Base-by-base conservation (phyloP, 1,284 basidiomycete genomes). In the Puccinia sorghi region DNA sequence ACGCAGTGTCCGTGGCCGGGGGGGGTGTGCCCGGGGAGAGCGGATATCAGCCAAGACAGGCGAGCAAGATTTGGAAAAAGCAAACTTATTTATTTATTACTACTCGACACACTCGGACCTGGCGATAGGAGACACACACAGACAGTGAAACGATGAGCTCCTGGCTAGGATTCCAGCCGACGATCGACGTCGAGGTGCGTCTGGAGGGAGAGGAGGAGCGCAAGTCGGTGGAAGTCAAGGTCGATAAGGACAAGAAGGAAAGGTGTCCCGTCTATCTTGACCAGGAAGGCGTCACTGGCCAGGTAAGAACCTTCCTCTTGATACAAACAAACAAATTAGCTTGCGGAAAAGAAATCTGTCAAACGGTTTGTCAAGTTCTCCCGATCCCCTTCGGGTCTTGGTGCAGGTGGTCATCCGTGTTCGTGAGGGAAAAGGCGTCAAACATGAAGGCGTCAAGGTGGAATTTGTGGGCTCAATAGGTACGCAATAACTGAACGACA, bases 401-500 rank as follows among this genome's bases (percentile, higher is more conserved):
- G 39, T 54, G 3, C 27, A 97, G 93, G 91, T 94, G 0, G 88
- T 90, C 20, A 90, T 98, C 74, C 89, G 94, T 41, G 91, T 96
- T 17, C 89, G 94, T 70, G 96, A 98, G 83, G 95, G 96, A 15
- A 98, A 97, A 89, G 94, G 92, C 86, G 87, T 97, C 75, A 89
- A 91, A 39, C 97, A 99, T 83, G 96, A 99, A 71, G 96, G 97
- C 1, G 95, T 99, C 84, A 95, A 97, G 85, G 92, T 99, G 77
- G 96, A 99, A 85, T 95, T 99, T 82, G 91, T 96, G 20, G 96
- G 96, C 17, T 93, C 92, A 82, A 98, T 98, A 83, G 95, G 95
- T 93, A 81, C 70, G 91, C 22, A 64, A 20, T 32, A 32, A 64
- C 46, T 17, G 20, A 52, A 52, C 7, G 7, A 7, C 20, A 17